Evolutionary conservation across 306 rosid genomes (phyloP), one percentile per base, ranked within the genome.

Genomic region (Leucaena leucocephala): DNA sequence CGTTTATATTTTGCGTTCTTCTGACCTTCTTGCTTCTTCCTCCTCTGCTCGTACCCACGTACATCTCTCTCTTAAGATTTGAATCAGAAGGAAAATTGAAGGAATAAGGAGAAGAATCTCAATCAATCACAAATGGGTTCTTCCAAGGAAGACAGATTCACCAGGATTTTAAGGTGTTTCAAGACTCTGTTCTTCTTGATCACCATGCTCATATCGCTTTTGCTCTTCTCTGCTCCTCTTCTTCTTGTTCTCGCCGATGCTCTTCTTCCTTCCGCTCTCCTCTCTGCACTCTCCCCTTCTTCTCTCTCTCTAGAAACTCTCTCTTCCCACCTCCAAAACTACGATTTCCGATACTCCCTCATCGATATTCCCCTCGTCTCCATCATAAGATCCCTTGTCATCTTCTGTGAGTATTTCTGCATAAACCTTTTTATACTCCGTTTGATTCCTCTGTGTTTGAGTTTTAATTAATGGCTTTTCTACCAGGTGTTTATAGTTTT

Each of bases 361-460:
- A 76, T 89, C 42, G 96, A 91, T 42, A 89, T 91, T 22, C 96
- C 96, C 12, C 81, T 89, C 63, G 76, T 91, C 1, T 91, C 96
- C 35, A 75, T 87, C 14, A 9, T 81, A 6, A 48, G 96, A 84
- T 91, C 93, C 42, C 49, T 85, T 50, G 82, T 91, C 84, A 91
- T 91, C 42, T 63, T 91, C 74, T 89, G 96, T 91, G 71, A 87
- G 96, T 63, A 27, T 11, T 22, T 33, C 4, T 27, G 14, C 4
- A 8, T 19, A 63, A 6, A 2, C 68, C 3, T n/a, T 9, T 66
- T 0, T 0, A 8, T 14, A 54, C 17, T 68, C n/a, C 42, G 70
- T 64, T 64, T 62, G 14, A 5, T 39, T 67, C 22, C 40, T 17
- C 63, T n/a, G 6, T 15, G 61, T 59, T 21, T 76, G 0, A 74